A percentile compares a stretch with the other conserved stretches of the same genome.
Conservation (phyloP, 2,329 filamentous ascomycete genomes). For the Hypoxylon sp. region DNA sequence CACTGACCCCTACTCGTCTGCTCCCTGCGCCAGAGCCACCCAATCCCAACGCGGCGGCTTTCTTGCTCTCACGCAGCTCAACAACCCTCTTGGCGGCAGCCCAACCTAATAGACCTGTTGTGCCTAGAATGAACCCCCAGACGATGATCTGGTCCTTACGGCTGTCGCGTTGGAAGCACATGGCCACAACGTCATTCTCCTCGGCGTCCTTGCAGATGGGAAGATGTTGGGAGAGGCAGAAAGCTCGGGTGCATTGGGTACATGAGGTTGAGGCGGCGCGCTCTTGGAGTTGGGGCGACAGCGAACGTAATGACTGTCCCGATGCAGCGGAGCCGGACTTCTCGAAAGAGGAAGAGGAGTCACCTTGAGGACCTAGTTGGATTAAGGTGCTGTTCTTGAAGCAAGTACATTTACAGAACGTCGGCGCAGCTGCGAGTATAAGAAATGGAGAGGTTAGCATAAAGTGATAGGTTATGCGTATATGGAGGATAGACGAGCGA, state of each 20-base stretch:
- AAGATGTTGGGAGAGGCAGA: conserved; percentile 71
- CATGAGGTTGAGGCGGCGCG: conserved; percentile 65
- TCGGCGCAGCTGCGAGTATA: conserved; percentile 66
- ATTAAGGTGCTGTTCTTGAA: conserved; percentile 79
- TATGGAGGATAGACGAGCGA: background rate
- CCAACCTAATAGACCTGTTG: conserved; percentile 72
- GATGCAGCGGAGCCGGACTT: conserved; percentile 42
- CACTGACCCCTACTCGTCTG: conserved; percentile 22
- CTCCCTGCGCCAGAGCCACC: conserved; percentile 18
- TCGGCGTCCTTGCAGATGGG: conserved; percentile 74
- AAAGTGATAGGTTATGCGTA: background rate
- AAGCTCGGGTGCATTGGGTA: conserved; percentile 74
- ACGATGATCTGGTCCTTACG: conserved; percentile 77
- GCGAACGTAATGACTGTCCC: conserved; percentile 49
- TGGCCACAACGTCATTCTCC: conserved; percentile 73
- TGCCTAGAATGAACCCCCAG: conserved; percentile 73
- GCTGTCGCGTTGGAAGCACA: conserved; percentile 77
- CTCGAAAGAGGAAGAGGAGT: conserved; percentile 48
- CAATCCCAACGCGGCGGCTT: conserved; percentile 33
- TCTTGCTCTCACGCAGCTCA: conserved; percentile 58
- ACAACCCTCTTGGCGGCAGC: conserved; percentile 67
- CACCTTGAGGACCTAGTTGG: conserved; percentile 66
- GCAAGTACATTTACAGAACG: conserved; percentile 80
- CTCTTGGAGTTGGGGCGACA: conserved; percentile 33
- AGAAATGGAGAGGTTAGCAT: background rate